Evolutionary conservation across 495 filamentous ascomycete genomes (phyloP), one percentile per base, ranked within the genome.

Genomic region (Xylaria sp.): DNA sequence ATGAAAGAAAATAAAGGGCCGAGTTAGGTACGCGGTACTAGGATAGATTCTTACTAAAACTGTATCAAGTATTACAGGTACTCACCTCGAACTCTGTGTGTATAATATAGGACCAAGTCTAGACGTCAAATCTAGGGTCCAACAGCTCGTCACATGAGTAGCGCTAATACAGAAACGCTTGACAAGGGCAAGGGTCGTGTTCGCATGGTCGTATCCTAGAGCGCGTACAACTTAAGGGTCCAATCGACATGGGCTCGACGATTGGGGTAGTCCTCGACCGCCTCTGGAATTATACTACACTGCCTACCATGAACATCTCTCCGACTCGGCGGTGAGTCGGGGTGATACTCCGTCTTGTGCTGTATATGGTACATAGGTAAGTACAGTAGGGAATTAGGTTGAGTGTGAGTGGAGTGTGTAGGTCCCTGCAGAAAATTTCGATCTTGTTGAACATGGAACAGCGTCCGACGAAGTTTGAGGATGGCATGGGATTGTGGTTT

Each of bases 291-390:
- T n/a, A n/a, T n/a, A n/a, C n/a, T n/a, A n/a, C n/a, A n/a, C n/a
- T n/a, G 14, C 31, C 33, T 17, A 26, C 19, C 17, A 29, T 37
- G 48, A 19, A 21, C 44, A 41, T 15, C 46, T 37, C n/a, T 50
- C 26, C 43, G 26, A 29, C 37, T 55, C 7, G 64, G 48, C 64
- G 64, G 64, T 67, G 64, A 67, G 64, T 67, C 64, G 48, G 64
- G 35, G 48, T 35, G 11, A n/a, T 55, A 15, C 48, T 67, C 64
- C 48, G 48, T n/a, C n/a, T n/a, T n/a, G n/a, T n/a, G n/a, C n/a
- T n/a, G n/a, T n/a, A n/a, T n/a, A n/a, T n/a, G n/a, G n/a, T n/a
- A n/a, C n/a, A n/a, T n/a, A n/a, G n/a, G n/a, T n/a, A n/a, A n/a
- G n/a, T 67, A 8, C 19, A 52, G 17, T 37, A 21, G 15, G 15